phyloP scores from a whole-genome alignment of 257 asterid species.

The Gentiana straminea region DNA sequence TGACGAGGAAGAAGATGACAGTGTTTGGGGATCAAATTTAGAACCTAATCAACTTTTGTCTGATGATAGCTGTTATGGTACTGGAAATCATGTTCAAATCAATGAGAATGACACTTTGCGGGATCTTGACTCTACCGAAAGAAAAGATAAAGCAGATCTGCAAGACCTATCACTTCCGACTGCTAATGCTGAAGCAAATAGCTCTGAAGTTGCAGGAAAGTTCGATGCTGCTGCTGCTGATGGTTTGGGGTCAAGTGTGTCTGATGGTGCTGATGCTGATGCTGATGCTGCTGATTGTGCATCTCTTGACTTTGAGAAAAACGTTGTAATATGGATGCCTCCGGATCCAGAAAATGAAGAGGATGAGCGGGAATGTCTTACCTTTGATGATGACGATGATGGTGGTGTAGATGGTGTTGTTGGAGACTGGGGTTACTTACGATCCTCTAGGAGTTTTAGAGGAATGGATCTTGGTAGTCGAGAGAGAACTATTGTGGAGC shows the following conservation, averaged over 20 bases:
- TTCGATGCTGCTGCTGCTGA: conserved; percentile 25
- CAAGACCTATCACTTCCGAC: conserved; percentile 14
- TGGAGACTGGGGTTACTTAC: conserved; percentile 65
- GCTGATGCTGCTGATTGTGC: conserved; percentile 28
- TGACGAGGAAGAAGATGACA: conserved; percentile 58
- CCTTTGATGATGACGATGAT: conserved; percentile 52
- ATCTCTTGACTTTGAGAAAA: conserved; percentile 53
- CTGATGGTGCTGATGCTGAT: conserved; percentile 20
- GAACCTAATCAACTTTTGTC: conserved; percentile 21
- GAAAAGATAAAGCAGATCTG: conserved; percentile 22
- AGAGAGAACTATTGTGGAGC: conserved; percentile 60
- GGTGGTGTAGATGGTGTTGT: conserved; percentile 33
- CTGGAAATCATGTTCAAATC: conserved; percentile 23
- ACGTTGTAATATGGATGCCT: conserved; percentile 56
- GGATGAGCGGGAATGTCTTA: conserved; percentile 44
- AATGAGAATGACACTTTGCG: conserved; percentile 26
- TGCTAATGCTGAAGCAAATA: conserved; percentile 27
- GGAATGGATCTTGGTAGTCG: conserved; percentile 48
- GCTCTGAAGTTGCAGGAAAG: conserved; percentile 19
- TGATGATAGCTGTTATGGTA: conserved; percentile 24
- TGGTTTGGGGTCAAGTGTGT: conserved; percentile 17
- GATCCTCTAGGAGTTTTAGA: conserved; percentile 39
- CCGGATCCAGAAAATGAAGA: conserved; percentile 74
- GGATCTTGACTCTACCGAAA: conserved; percentile 8
- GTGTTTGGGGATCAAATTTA: conserved; percentile 32